These are phyloP conservation scores for Aspergillus sclerotialis DNA, from an alignment of 2,329 filamentous ascomycete species.

Conservation along the genomic window DNA sequence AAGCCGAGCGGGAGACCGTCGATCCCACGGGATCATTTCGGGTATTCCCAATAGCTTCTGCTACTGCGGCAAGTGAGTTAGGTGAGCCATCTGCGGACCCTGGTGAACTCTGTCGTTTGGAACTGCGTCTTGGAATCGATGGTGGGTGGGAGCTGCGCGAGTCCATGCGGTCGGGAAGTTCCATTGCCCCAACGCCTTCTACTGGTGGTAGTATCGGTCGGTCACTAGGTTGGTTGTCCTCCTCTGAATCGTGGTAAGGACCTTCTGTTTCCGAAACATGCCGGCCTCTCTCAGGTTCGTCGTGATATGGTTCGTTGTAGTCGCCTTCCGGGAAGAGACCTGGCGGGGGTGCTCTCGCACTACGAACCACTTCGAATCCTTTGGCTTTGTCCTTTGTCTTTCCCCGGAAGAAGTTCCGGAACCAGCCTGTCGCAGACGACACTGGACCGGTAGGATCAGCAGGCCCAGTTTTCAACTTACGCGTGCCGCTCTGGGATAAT, in stretches of 20 bases:
- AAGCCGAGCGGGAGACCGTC: conserved; percentile 8
- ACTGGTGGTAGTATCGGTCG: conserved; percentile 56
- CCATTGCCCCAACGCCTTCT: conserved; percentile 53
- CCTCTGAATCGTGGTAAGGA: conserved; percentile 14
- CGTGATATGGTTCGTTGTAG: conserved; percentile 59
- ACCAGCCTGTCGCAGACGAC: conserved; percentile 82
- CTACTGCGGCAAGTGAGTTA: conserved; percentile 12
- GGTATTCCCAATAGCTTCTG: conserved; percentile 9
- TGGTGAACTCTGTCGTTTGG: conserved; percentile 44
- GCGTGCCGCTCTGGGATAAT: conserved; percentile 70
- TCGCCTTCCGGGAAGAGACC: conserved; percentile 53
- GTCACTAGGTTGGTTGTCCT: conserved; percentile 11
- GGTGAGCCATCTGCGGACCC: conserved; percentile 7
- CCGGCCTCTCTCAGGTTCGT: conserved; percentile 40
- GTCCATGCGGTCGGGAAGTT: conserved; percentile 56
- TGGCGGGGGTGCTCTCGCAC: conserved; percentile 73
- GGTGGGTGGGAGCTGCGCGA: conserved; percentile 51
- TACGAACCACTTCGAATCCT: conserved; percentile 93
- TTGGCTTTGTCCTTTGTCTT: conserved; percentile 94
- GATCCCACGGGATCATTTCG: conserved; percentile 9
- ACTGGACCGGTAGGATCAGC: conserved; percentile 91
- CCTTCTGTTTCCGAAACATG: conserved; percentile 16
- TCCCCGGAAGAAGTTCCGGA: conserved; percentile 68
- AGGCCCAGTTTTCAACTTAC: conserved; percentile 86
- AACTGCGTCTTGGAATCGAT: conserved; percentile 65